Evolutionary conservation across 306 rosid genomes (phyloP).

Genomic region (Citrullus mucosospermus): DNA sequence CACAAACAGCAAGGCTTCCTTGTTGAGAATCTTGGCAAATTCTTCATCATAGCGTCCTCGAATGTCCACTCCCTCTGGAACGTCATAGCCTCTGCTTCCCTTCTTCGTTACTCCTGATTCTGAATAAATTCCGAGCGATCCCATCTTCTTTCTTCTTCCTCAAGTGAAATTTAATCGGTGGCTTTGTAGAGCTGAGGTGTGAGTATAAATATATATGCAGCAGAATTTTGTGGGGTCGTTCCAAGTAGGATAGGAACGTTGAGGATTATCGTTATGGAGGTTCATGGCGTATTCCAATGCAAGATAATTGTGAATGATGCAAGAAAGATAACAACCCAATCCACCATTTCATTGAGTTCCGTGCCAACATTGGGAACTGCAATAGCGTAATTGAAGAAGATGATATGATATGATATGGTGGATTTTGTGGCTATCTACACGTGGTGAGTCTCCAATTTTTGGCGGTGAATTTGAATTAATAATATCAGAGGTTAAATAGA

Average conservation of each 20-base stretch:
- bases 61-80: constrained; percentile 62
- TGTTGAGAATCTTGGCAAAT: constrained; percentile 49
- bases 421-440: neutral
- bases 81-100: constrained; percentile 31
- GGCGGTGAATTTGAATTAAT: neutral
- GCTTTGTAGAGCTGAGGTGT: neutral
- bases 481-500: neutral
- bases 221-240: neutral
- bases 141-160: constrained; percentile 8
- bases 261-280: neutral
- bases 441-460: too few species aligned
- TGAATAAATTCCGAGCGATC: constrained; percentile 19
- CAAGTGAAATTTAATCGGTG: neutral
- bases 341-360: neutral
- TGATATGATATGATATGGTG: neutral
- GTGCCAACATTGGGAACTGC: constrained; percentile 9
- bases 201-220: neutral
- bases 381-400: neutral
- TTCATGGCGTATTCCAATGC: neutral
- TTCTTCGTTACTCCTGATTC: constrained; percentile 3
- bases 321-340: neutral
- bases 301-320: neutral
- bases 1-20: constrained; percentile 61
- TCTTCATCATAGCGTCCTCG: constrained; percentile 60
- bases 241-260: neutral